Evolutionary conservation across 2,329 filamentous ascomycete species (phyloP).

Genomic region (Penicillium sp.): DNA sequence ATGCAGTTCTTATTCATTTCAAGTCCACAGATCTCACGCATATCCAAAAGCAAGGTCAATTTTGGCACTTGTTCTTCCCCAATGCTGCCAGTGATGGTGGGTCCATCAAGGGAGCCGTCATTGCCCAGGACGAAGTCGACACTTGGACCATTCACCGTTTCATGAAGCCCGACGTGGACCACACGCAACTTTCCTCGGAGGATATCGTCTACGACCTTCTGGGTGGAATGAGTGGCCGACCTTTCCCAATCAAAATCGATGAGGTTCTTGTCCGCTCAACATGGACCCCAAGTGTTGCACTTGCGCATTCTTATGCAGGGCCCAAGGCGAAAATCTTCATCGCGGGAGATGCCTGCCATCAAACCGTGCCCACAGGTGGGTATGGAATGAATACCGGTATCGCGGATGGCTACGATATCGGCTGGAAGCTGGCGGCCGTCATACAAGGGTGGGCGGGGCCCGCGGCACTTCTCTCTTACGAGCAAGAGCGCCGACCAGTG

Average conservation of each 20-base stretch:
- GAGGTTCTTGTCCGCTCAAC: conserved; percentile 26
- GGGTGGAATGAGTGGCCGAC: conserved; percentile 6
- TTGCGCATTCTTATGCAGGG: conserved; percentile 23
- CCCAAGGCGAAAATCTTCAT: no score
- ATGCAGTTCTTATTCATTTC: conserved; percentile 26
- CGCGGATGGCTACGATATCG: conserved; percentile 31
- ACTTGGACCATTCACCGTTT: conserved; percentile 29
- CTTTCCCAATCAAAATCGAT: conserved; percentile 27
- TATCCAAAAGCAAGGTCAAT: conserved; percentile 21
- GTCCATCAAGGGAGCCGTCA: conserved; percentile 15
- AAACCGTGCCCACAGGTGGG: conserved; percentile 31
- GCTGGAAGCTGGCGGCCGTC: conserved; percentile 30
- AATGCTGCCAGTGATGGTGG: conserved; percentile 1
- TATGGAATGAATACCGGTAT: conserved; percentile 38
- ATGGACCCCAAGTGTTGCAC: conserved; percentile 26
- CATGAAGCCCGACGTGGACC: background rate
- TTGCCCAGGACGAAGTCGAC: conserved; percentile 29
- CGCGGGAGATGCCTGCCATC: conserved; percentile 22
- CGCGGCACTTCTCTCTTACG: conserved; percentile 23
- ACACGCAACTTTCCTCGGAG: background rate
- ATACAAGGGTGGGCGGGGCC: conserved; percentile 22
- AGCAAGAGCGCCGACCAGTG: conserved; percentile 25
- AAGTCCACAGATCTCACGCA: conserved; percentile 24
- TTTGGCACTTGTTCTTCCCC: conserved; percentile 30
- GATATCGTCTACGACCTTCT: background rate